These are phyloP conservation scores for Ceratocystis colombiana DNA, from an alignment of 2,329 filamentous ascomycete genomes.

Conservation along the genomic window DNA sequence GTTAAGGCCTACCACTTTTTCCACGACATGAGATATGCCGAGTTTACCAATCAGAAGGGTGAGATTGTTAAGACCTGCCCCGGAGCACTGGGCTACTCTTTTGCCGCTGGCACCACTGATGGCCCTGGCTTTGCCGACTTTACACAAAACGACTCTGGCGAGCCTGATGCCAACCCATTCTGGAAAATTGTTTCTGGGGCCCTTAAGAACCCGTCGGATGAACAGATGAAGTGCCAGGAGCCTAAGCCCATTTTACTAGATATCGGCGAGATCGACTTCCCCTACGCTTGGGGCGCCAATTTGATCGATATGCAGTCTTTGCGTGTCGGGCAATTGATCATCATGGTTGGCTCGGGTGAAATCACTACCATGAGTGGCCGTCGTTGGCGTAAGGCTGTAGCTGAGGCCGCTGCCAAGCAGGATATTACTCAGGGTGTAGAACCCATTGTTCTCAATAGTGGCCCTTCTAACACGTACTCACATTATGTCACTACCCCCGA, in stretches of 20 bases:
- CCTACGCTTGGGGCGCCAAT: slow-evolving; percentile 81
- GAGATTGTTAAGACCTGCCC: slow-evolving; percentile 64
- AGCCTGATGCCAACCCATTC: slow-evolving; percentile 59
- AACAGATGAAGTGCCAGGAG: slow-evolving; percentile 64
- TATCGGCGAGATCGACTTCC: slow-evolving; percentile 62
- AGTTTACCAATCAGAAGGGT: slow-evolving; percentile 62
- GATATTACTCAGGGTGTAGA: slow-evolving; percentile 36
- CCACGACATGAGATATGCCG: slow-evolving; percentile 64
- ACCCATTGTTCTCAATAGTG: slow-evolving; percentile 69
- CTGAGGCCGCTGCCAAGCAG: slow-evolving; percentile 38
- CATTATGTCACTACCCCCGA: slow-evolving; percentile 32
- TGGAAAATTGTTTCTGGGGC: slow-evolving; percentile 66
- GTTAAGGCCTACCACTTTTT: slow-evolving; percentile 75
- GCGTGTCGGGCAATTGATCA: slow-evolving; percentile 71
- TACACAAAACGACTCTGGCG: slow-evolving; percentile 66
- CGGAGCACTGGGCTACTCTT: slow-evolving; percentile 77
- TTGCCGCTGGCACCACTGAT: slow-evolving; percentile 82
- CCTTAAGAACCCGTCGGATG: slow-evolving; percentile 56
- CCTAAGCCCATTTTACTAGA: slow-evolving; percentile 81
- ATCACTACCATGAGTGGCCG: slow-evolving; percentile 86
- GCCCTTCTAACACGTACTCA: slow-evolving; percentile 79
- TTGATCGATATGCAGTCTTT: slow-evolving; percentile 79
- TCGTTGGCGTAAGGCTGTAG: slow-evolving; percentile 67
- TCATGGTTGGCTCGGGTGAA: slow-evolving; percentile 78
- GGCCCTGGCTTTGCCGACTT: slow-evolving; percentile 85